These are phyloP conservation scores for Santalum album DNA, from an alignment of 164 flowering plant genomes.

Conservation along the genomic window DNA sequence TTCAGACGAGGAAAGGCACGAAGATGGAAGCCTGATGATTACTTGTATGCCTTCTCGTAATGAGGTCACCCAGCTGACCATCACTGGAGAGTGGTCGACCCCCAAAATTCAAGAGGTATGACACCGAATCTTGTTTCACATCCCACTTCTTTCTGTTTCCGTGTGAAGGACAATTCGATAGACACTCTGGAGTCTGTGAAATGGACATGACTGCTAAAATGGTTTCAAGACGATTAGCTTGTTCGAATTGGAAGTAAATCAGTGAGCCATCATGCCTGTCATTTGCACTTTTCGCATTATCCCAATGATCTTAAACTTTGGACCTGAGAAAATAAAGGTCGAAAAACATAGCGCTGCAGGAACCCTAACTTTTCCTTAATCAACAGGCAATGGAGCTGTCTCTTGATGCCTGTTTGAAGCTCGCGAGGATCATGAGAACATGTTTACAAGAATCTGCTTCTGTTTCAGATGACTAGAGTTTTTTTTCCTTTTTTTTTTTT, in stretches of 20 bases:
- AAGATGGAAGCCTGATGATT: conserved; percentile 88
- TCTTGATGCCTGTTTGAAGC: conserved; percentile 79
- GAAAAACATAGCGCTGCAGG: too few relatives aligned
- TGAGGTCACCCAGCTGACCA: conserved; percentile 82
- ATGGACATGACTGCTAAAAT: too few relatives aligned
- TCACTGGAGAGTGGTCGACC: conserved; percentile 92
- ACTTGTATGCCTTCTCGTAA: conserved; percentile 86
- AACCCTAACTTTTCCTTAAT: conserved; percentile 3
- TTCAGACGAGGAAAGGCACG: conserved; percentile 74
- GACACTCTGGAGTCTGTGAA: too few relatives aligned
- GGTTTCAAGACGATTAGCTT: too few relatives aligned
- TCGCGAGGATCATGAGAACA: conserved; percentile 63
- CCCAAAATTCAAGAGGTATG: conserved; percentile 77
- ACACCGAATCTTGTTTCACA: too few relatives aligned
- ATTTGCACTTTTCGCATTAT: too few relatives aligned
- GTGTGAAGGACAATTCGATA: too few relatives aligned
- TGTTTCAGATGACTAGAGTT: conserved; percentile 13
- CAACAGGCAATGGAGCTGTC: conserved; percentile 84
- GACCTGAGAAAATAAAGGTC: too few relatives aligned
- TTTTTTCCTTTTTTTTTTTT: background rate
- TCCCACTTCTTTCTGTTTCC: too few relatives aligned
- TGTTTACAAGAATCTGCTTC: conserved; percentile 75
- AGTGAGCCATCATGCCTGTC: too few relatives aligned
- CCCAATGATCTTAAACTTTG: too few relatives aligned
- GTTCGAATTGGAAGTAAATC: too few relatives aligned